Conservation (phyloP, 73 alveolate species). For the Paramecium sonneborni region DNA sequence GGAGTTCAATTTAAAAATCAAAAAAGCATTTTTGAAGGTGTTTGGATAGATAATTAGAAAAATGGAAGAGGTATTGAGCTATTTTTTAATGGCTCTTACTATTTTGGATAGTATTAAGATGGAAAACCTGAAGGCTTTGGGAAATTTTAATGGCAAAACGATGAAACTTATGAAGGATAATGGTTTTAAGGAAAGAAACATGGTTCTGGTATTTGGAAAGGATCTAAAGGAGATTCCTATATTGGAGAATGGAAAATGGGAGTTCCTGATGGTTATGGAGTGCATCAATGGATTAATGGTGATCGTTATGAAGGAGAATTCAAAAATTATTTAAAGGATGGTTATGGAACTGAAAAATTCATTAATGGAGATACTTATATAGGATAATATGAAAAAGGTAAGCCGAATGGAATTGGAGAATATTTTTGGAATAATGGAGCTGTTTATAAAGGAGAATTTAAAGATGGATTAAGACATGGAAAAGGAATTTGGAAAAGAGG, state of each 20-base stretch:
- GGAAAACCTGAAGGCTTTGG: constrained; percentile 45
- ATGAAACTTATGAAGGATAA: constrained; percentile 44
- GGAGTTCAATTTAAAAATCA: not conserved
- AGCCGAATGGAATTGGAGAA: constrained; percentile 73
- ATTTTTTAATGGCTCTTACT: constrained; percentile 67
- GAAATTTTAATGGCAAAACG: constrained; percentile 43
- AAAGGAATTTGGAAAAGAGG: constrained; percentile 76
- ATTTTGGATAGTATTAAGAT: not conserved
- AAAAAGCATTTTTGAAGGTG: constrained; percentile 74
- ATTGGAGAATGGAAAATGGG: constrained; percentile 68
- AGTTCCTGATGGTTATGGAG: constrained; percentile 64
- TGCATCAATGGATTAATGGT: constrained; percentile 68
- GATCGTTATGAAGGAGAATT: constrained; percentile 81
- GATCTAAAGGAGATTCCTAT: constrained; percentile 67
- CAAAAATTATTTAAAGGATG: constrained; percentile 71
- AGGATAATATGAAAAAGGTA: constrained; percentile 76
- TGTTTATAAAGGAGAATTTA: constrained; percentile 73
- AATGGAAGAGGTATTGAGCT: constrained; percentile 71
- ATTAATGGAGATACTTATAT: constrained; percentile 76
- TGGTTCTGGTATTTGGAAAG: constrained; percentile 66
- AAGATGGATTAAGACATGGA: constrained; percentile 77
- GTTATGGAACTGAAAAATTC: constrained; percentile 76
- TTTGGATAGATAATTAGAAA: constrained; percentile 69
- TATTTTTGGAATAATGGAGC: constrained; percentile 65
- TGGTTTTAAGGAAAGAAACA: constrained; percentile 27